Conservation (phyloP, 768 basidiomycete genomes). For the Suillus placidus region DNA sequence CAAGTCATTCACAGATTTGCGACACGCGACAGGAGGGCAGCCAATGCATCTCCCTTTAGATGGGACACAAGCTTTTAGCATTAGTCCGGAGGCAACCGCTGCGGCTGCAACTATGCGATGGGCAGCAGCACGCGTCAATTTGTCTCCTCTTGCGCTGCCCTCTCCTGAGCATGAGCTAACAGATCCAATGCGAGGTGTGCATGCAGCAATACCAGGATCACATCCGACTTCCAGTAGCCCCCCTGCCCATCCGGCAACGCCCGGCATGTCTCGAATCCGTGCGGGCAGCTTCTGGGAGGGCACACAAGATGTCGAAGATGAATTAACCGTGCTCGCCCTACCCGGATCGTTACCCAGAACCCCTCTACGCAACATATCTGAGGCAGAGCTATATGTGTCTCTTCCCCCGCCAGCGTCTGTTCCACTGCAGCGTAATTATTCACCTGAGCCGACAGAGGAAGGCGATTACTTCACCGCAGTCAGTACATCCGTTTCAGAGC, state of each 20-base stretch:
- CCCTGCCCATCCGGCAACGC: conserved; percentile 42
- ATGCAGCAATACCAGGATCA: conserved; percentile 64
- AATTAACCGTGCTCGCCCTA: conserved; percentile 24
- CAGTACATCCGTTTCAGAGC: conserved; percentile 25
- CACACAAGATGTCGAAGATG: conserved; percentile 59
- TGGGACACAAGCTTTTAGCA: conserved; percentile 30
- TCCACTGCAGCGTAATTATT: conserved; percentile 25
- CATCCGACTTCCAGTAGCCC: conserved; percentile 44
- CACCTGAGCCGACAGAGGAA: conserved; percentile 28
- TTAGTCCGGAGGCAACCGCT: conserved; percentile 58
- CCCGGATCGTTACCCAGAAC: conserved; percentile 28
- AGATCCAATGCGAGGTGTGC: conserved; percentile 84
- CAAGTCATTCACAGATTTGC: conserved; percentile 49
- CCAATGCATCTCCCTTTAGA: conserved; percentile 31
- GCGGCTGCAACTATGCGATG: conserved; percentile 82
- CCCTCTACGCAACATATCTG: conserved; percentile 18
- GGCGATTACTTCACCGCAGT: conserved; percentile 33
- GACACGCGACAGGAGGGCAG: conserved; percentile 31
- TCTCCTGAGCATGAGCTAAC: conserved; percentile 91
- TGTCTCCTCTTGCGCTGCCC: conserved; percentile 85
- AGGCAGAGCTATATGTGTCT: conserved; percentile 10
- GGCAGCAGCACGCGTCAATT: conserved; percentile 81
- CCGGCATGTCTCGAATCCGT: conserved; percentile 54
- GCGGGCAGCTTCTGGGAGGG: conserved; percentile 78
- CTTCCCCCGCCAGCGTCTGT: conserved; percentile 18